phyloP scores from a whole-genome alignment of 129 eudicot genomes.

The Flaveria ramosissima region DNA sequence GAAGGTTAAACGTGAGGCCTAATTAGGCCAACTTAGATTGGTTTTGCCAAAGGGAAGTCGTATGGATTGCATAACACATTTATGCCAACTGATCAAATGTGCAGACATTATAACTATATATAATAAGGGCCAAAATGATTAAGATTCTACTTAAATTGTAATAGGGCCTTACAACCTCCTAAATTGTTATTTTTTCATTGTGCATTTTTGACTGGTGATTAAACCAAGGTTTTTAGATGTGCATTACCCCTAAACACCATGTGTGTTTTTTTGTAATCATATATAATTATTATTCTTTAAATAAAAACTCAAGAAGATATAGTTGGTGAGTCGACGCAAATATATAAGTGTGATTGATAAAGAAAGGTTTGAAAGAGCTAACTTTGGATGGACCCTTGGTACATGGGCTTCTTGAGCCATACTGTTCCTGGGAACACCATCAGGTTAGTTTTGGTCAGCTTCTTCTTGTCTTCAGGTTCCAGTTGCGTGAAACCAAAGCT shows the following conservation, averaged over 20 bases:
- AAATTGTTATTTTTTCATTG: background rate
- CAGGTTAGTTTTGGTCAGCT: slow-evolving; percentile 53
- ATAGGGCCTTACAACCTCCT: background rate
- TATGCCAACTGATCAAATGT: background rate
- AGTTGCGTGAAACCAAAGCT: slow-evolving; percentile 77
- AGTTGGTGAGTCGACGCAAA: background rate
- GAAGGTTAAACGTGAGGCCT: background rate
- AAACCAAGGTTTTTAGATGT: background rate
- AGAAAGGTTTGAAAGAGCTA: slow-evolving; percentile 12
- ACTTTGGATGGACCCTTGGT: slow-evolving; percentile 29
- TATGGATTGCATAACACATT: background rate
- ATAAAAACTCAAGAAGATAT: background rate
- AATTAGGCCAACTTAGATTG: background rate
- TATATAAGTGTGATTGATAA: background rate
- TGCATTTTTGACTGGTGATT: background rate
- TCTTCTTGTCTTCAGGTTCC: slow-evolving; percentile 66
- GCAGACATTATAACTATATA: background rate
- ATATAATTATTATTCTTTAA: background rate
- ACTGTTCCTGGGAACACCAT: slow-evolving; percentile 93
- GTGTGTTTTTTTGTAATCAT: background rate
- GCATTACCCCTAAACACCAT: background rate
- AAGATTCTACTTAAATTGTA: background rate
- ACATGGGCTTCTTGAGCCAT: slow-evolving; percentile 75
- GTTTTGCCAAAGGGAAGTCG: too few species aligned
- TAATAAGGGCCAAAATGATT: background rate